phyloP scores from a whole-genome alignment of 768 basidiomycete genomes.

The Tephrocybe sp. region DNA sequence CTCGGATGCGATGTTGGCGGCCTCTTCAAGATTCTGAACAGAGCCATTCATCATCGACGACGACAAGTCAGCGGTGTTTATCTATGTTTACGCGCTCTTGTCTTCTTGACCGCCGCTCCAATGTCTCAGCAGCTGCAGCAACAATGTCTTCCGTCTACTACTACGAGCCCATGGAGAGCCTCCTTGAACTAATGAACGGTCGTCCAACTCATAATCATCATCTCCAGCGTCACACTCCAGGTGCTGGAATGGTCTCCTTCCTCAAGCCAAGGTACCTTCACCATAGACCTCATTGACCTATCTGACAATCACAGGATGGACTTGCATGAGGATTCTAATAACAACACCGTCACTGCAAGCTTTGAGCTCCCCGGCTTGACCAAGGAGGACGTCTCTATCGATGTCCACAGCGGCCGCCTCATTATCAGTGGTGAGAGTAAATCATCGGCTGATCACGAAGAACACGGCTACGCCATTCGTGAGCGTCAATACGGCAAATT shows the following conservation, averaged over 20 bases:
- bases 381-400: constrained; percentile 46
- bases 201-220: too few species aligned
- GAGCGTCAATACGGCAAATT: constrained; percentile 53
- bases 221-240: too few species aligned
- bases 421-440: constrained; percentile 46
- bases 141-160: constrained; percentile 28
- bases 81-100: too few species aligned
- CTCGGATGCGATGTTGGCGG: constrained; percentile 51
- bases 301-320: constrained; percentile 52
- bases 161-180: constrained; percentile 44
- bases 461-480: constrained; percentile 38
- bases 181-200: too few species aligned
- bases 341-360: constrained; percentile 46
- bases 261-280: constrained; percentile 21
- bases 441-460: constrained; percentile 28
- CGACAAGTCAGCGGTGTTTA: constrained; percentile 14
- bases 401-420: constrained; percentile 46
- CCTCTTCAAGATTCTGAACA: constrained; percentile 51
- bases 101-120: too few species aligned
- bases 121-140: background rate
- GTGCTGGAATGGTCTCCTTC: too few species aligned
- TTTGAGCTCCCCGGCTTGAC: constrained; percentile 59
- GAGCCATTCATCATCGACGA: constrained; percentile 26
- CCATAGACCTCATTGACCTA: background rate
- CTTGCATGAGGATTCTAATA: constrained; percentile 41